These are phyloP conservation scores for Russula lepida DNA, from an alignment of 768 basidiomycete genomes.

Conservation along the genomic window DNA sequence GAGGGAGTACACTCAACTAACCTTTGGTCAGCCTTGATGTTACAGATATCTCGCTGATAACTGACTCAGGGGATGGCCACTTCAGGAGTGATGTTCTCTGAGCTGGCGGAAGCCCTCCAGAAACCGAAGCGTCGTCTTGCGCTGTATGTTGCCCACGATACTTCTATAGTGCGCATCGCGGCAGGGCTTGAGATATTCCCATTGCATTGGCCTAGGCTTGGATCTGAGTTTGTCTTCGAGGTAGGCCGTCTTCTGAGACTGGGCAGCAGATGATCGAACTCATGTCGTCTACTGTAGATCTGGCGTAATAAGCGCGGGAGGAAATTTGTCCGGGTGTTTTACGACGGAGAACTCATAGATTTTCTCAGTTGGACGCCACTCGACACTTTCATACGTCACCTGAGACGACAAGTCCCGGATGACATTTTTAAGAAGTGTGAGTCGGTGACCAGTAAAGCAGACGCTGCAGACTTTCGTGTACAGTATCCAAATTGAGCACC, in stretches of 20 bases:
- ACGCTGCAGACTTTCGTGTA: not conserved
- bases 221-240: constrained; percentile 39
- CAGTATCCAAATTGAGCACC: not conserved
- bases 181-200: constrained; percentile 30
- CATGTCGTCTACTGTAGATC: constrained; percentile 25
- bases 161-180: constrained; percentile 32
- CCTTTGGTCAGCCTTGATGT: constrained; percentile 29
- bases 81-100: constrained; percentile 38
- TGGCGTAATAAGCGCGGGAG: constrained; percentile 26
- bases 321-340: constrained; percentile 35
- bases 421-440: constrained; percentile 26
- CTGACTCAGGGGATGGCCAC: not conserved
- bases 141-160: constrained; percentile 40
- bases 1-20: constrained; percentile 34
- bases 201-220: constrained; percentile 39
- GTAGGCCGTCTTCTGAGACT: constrained; percentile 20
- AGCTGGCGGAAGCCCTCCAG: constrained; percentile 31
- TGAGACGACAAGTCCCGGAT: constrained; percentile 30
- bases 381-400: constrained; percentile 28
- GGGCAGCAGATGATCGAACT: not conserved
- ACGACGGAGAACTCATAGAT: constrained; percentile 34
- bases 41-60: not conserved
- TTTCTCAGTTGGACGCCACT: constrained; percentile 31
- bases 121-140: constrained; percentile 30
- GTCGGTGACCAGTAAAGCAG: not conserved